Conservation (phyloP, 179 eudicot species). For the Silene noctiflora region DNA sequence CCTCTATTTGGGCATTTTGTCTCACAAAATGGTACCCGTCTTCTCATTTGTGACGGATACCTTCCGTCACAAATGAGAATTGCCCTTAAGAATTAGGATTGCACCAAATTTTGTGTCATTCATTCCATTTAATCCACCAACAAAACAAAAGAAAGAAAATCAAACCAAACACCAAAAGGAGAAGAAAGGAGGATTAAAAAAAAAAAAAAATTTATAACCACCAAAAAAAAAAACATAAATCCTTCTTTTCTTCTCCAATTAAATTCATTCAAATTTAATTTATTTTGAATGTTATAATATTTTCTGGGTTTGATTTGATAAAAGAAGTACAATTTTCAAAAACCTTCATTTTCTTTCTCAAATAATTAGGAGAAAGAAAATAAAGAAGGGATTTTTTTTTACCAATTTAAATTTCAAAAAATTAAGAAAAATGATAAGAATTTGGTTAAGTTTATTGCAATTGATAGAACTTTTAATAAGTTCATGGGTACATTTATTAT, state of each 20-base stretch:
- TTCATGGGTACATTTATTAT: constrained; percentile 70
- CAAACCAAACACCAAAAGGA: not conserved
- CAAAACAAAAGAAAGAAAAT: not conserved
- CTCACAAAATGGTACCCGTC: too few relatives aligned
- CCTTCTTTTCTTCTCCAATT: constrained; percentile 26
- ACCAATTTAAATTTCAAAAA: not conserved
- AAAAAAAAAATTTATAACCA: too few relatives aligned
- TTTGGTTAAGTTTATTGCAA: constrained; percentile 55
- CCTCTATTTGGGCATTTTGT: too few relatives aligned
- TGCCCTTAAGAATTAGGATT: too few relatives aligned
- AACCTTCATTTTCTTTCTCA: not conserved
- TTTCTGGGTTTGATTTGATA: not conserved
- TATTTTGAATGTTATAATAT: not conserved
- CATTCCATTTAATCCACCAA: constrained; percentile 6
- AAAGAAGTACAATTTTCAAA: not conserved
- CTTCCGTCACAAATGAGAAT: too few relatives aligned
- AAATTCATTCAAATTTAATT: not conserved
- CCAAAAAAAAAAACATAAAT: not conserved
- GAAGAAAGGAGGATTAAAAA: constrained; percentile 18
- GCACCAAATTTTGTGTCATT: constrained; percentile 1
- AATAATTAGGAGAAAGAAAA: constrained; percentile 12
- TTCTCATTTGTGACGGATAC: too few relatives aligned
- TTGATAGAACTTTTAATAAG: constrained; percentile 71
- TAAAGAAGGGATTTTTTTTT: constrained; percentile 33
- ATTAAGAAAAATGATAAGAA: constrained; percentile 44